Evolutionary conservation across 2,329 filamentous ascomycete species (phyloP), one percentile per base, ranked within the genome.

Genomic region (Emergomyces orientalis): DNA sequence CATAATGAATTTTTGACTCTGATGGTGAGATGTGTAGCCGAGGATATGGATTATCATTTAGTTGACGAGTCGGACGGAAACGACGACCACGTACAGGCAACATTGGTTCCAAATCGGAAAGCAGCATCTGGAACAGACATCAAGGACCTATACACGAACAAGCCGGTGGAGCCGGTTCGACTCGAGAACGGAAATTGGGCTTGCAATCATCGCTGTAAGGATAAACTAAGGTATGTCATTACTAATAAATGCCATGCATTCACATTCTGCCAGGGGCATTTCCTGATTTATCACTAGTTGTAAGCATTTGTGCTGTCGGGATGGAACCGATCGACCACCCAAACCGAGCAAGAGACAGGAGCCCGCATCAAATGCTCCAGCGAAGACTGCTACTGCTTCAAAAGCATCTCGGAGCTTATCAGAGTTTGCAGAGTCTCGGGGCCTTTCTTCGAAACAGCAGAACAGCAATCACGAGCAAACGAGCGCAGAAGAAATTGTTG

Each of bases 171-270:
- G 56, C 80, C 85, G 4, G 71, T 76, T 1, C 81, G 80, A 67
- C 80, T 91, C 65, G 74, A 79, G 0, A 92, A 89, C 69, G 89
- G 88, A 0, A 89, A 82, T 69, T 92, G 87, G 85, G 81, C 82
- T 43, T 93, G 89, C 74, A 88, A 88, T 63, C 89, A 93, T 70
- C 74, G 74, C 22, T 92, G 89, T 76, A 85, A 82, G 68, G 79
- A 87, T 67, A 86, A 83, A 67, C 76, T 72, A 47, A 75, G 71
- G 76, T 79, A 69, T 62, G 67, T 58, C 22, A 37, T 30, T 4
- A 17, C 14, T 9, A 4, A 72, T 1, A 70, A 70, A 1, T 69
- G 27, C 8, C 11, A n/a, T 19, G 9, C 19, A 13, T 37, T 4
- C n/a, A n/a, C 7, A 69, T 27, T 76, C 76, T 66, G 32, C 68